These are phyloP conservation scores for Oryza punctata DNA, from an alignment of 176 grass and related monocot genomes.

Conservation along the genomic window DNA sequence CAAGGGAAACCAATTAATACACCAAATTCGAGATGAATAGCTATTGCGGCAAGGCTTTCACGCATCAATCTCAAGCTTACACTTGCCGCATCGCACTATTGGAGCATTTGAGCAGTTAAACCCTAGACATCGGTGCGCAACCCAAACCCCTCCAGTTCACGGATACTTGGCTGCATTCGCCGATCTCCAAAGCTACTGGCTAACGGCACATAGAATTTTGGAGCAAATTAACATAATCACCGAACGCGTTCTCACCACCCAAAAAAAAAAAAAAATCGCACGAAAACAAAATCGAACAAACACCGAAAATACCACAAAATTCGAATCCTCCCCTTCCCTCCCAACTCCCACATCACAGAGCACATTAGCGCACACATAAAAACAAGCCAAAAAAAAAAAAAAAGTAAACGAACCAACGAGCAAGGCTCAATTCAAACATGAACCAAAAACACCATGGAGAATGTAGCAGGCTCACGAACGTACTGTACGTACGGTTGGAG, in stretches of 20 bases:
- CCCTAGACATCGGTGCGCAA: background rate
- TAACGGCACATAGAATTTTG: background rate
- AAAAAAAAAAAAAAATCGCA: background rate
- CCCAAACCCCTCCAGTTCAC: background rate
- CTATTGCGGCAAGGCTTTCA: background rate
- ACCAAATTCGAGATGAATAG: background rate
- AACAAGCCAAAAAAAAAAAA: background rate
- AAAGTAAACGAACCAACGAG: background rate
- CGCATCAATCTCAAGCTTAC: background rate
- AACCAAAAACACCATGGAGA: background rate
- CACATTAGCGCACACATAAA: background rate
- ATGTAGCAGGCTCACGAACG: background rate
- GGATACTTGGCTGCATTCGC: too few relatives aligned
- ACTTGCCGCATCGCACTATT: background rate
- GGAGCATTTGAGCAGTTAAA: background rate
- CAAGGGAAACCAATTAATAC: background rate
- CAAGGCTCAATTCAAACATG: background rate
- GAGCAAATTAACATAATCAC: background rate
- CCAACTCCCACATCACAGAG: background rate
- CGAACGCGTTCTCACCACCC: background rate
- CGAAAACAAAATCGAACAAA: background rate
- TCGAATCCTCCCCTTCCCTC: background rate
- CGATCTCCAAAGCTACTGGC: background rate
- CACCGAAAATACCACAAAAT: background rate
- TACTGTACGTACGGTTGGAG: background rate